Evolutionary conservation across 1,284 basidiomycete species (phyloP), one percentile per base, ranked within the genome.

Genomic region (Phellopilus nigrolimitatus): DNA sequence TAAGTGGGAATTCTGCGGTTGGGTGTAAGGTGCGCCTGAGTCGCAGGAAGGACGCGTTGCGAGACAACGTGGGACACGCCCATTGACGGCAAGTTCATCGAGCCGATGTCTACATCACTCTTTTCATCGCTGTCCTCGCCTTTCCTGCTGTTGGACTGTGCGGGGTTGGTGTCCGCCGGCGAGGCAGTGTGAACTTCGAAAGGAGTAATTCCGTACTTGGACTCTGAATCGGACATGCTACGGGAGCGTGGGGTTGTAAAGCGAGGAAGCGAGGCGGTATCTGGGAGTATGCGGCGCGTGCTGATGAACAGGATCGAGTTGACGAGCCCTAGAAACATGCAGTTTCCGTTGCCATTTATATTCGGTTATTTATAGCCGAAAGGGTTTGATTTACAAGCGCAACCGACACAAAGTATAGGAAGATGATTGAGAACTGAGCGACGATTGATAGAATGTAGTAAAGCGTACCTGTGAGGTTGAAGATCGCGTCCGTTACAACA

Each of bases 381-480:
- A n/a, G n/a, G n/a, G n/a, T n/a, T n/a, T n/a, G n/a, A n/a, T n/a
- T n/a, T n/a, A n/a, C n/a, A n/a, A n/a, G n/a, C n/a, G n/a, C n/a
- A n/a, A n/a, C n/a, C n/a, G n/a, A n/a, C n/a, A n/a, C 19, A 12
- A 17, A 17, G 6, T 10, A 27, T 30, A 9, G 10, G 28, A 38
- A 39, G 8, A 25, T 15, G 19, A 22, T 42, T 27, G 19, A 25
- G 13, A 44, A 36, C 28, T 15, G 27, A n/a, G n/a, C 9, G 7
- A 49, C 17, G 37, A 12, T 3, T 39, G n/a, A n/a, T 15, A n/a
- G 25, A 42, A 44, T 33, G 17, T 9, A 6, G 13, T 17, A 13
- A 31, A 42, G 7, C 49, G 7, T 39, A 64, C 69, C 70, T 8
- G 62, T 69, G 27, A 69, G 58, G 44, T 69, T 70, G 60, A 69